These are phyloP conservation scores for Rutstroemia sp. DNA, from an alignment of 2,329 filamentous ascomycete genomes.

Conservation along the genomic window DNA sequence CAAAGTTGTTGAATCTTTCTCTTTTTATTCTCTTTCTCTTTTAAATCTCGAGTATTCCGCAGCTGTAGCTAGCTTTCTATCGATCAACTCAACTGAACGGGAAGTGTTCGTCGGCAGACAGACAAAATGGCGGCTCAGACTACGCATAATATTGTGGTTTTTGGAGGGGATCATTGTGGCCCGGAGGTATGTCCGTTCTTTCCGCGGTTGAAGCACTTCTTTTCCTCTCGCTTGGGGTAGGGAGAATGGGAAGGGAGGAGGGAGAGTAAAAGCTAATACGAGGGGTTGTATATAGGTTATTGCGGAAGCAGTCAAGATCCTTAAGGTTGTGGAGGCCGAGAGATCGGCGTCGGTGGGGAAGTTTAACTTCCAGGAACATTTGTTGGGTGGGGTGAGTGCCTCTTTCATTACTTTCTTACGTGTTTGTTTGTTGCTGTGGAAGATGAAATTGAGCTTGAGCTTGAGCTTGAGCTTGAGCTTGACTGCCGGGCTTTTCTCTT, in stretches of 20 bases:
- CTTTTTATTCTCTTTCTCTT: too few relatives aligned
- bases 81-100: too few relatives aligned
- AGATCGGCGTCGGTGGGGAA: constrained; percentile 56
- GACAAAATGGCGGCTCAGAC: constrained; percentile 42
- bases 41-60: too few relatives aligned
- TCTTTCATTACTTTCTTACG: not conserved
- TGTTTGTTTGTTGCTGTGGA: not conserved
- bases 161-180: constrained; percentile 77
- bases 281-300: constrained; percentile 54
- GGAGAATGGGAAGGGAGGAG: not conserved
- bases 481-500: too few relatives aligned
- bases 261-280: not conserved
- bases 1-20: too few relatives aligned
- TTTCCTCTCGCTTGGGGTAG: too few relatives aligned
- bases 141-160: constrained; percentile 71
- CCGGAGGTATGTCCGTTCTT: constrained; percentile 59
- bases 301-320: constrained; percentile 77
- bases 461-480: too few relatives aligned
- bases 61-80: too few relatives aligned
- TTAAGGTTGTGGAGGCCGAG: constrained; percentile 69
- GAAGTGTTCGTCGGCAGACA: too few relatives aligned
- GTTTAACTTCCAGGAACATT: constrained; percentile 86
- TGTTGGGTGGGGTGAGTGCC: constrained; percentile 78
- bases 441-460: too few relatives aligned
- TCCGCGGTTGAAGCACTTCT: not conserved